Evolutionary conservation across 2,329 filamentous ascomycete genomes (phyloP).

Genomic region (Cercospora canescens): DNA sequence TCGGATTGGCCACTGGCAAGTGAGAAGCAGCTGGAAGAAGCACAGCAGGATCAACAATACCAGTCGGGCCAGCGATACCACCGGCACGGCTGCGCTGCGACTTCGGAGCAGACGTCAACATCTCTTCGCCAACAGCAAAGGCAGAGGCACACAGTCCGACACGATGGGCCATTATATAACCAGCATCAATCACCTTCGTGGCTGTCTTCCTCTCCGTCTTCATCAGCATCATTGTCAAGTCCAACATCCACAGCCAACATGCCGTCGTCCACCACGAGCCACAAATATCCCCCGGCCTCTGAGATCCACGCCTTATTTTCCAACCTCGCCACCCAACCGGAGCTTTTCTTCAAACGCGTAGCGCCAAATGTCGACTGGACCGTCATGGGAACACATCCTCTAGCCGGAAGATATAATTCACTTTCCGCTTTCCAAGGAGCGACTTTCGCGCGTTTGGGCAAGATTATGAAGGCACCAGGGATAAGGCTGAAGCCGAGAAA

Average conservation of each 20-base stretch:
- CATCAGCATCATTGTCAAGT: background rate
- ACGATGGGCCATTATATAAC: slow-evolving; percentile 1
- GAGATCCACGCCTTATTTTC: slow-evolving; percentile 19
- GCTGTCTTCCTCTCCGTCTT: background rate
- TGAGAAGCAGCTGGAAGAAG: background rate
- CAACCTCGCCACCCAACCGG: slow-evolving; percentile 11
- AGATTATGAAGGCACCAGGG: slow-evolving; percentile 17
- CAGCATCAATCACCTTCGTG: background rate
- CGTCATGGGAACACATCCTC: slow-evolving; percentile 23
- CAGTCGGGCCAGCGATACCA: background rate
- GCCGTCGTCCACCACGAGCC: background rate
- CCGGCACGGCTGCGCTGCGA: background rate
- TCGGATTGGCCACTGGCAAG: slow-evolving; percentile 1
- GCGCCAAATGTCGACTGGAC: slow-evolving; percentile 24
- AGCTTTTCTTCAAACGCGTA: slow-evolving; percentile 17
- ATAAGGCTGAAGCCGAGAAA: slow-evolving; percentile 21
- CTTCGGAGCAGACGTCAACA: background rate
- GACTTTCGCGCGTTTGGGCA: slow-evolving; percentile 15
- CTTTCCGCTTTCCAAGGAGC: slow-evolving; percentile 15
- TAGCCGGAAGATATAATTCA: slow-evolving; percentile 18
- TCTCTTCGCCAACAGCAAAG: background rate
- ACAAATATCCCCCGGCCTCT: slow-evolving; percentile 1
- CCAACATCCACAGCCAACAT: background rate
- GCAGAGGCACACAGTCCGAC: background rate
- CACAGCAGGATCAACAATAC: background rate